Evolutionary conservation across 345 rosid species (phyloP), one percentile per base, ranked within the genome.

Genomic region (Arabidopsis arenosa): DNA sequence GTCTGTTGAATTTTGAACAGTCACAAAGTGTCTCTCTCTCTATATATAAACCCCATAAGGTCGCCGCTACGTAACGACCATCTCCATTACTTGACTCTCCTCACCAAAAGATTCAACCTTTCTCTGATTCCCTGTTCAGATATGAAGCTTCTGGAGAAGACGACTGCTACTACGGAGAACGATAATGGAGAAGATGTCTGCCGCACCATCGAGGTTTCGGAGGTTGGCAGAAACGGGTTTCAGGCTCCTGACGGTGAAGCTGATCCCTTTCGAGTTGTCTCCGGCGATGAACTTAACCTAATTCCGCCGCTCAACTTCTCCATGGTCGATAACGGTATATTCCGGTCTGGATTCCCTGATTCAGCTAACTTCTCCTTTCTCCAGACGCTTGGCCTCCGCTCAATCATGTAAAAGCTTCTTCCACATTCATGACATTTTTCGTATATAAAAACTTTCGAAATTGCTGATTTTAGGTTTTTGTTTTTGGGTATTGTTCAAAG

Each of bases 311-410:
- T 92, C 4, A 95, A 95, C 86, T 95, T 95, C 89, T 75, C 99
- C 1, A 84, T 92, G 93, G 99, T 95, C 23, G 99, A 92, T 75
- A 90, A 87, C 66, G 97, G 97, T 68, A 85, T 95, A 64, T 95
- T 95, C 86, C 81, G 99, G 74, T 92, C 99, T 51, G 99, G 99
- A 68, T 95, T 92, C 81, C 99, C 99, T 33, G 95, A 88, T 79
- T 83, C 96, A 45, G 86, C 87, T 77, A 95, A 92, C 87, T 92
- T 95, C 85, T 72, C 97, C 33, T 95, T 95, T 70, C 85, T 95
- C 66, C 90, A 85, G 73, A 86, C 92, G 30, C 97, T 95, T 48
- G 82, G 91, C 65, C 99, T 95, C 71, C 92, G 93, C 81, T 92
- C 99, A 70, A 89, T 95, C 88, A 88, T 95, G 99, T 95, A 83